A percentile compares a stretch with the other conserved stretches of the same genome.
phyloP scores from a whole-genome alignment of 768 basidiomycete genomes.

The Coprinellus aureogranulatus region DNA sequence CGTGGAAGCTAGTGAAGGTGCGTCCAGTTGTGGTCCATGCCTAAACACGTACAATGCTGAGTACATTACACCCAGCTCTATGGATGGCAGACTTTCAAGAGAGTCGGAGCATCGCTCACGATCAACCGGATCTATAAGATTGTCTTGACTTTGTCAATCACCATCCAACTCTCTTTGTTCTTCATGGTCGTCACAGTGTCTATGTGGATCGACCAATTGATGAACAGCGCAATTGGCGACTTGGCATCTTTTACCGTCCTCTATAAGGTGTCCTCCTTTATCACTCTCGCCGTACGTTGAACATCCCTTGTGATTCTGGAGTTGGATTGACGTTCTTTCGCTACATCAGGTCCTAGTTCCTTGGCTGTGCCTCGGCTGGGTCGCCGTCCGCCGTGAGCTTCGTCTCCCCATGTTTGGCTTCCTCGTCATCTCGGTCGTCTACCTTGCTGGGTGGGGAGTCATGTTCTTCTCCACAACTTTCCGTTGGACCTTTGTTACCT shows the following conservation, averaged over 20 bases:
- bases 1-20: conserved; percentile 76
- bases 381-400: conserved; percentile 66
- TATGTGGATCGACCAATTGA: conserved; percentile 76
- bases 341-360: conserved; percentile 67
- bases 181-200: conserved; percentile 69
- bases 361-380: conserved; percentile 76
- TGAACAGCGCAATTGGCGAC: conserved; percentile 61
- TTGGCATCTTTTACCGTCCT: conserved; percentile 41
- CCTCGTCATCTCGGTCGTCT: conserved; percentile 55
- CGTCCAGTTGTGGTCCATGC: background rate
- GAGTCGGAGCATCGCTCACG: conserved; percentile 69
- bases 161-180: conserved; percentile 74
- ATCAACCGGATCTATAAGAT: conserved; percentile 77
- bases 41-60: background rate
- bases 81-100: conserved; percentile 88
- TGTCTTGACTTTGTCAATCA: conserved; percentile 66
- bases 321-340: conserved; percentile 7
- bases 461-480: conserved; percentile 75
- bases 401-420: conserved; percentile 60
- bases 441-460: conserved; percentile 66
- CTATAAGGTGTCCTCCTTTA: conserved; percentile 56
- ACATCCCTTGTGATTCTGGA: background rate
- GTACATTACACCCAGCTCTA: conserved; percentile 45
- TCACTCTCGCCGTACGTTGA: conserved; percentile 59
- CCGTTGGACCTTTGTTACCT: conserved; percentile 72